These are phyloP conservation scores for Lophiostoma macrostomum DNA, from an alignment of 495 filamentous ascomycete species.

Conservation along the genomic window DNA sequence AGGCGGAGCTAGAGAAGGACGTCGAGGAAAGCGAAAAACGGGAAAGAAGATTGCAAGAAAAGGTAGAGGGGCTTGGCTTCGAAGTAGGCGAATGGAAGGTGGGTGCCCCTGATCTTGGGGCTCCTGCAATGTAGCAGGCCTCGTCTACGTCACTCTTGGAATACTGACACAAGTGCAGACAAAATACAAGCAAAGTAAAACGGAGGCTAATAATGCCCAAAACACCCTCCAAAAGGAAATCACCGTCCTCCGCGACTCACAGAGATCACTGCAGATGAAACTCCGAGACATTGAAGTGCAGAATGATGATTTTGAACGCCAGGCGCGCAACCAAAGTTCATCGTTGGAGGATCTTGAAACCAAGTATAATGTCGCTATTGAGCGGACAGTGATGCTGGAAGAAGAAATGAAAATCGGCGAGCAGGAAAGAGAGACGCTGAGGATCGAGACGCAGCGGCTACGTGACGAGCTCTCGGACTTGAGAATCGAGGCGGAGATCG, in stretches of 20 bases:
- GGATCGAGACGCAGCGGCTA: slow-evolving; percentile 84
- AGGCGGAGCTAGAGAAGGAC: slow-evolving; percentile 93
- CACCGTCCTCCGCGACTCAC: slow-evolving; percentile 79
- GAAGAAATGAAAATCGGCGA: slow-evolving; percentile 89
- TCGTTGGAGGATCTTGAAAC: slow-evolving; percentile 95
- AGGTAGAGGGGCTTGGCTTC: slow-evolving; percentile 76
- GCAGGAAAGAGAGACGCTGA: slow-evolving; percentile 79
- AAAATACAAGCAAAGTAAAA: slow-evolving; percentile 94
- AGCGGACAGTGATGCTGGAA: slow-evolving; percentile 87
- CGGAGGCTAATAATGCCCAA: slow-evolving; percentile 78
- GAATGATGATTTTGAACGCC: slow-evolving; percentile 96
- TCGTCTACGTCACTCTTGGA: no score
- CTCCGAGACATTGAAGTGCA: slow-evolving; percentile 93
- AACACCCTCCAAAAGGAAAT: slow-evolving; percentile 92
- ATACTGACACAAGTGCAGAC: slow-evolving; percentile 52
- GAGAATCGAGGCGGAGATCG: slow-evolving; percentile 90
- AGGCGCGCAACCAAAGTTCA: slow-evolving; percentile 88
- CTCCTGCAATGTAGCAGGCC: no score
- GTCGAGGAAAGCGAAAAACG: slow-evolving; percentile 92
- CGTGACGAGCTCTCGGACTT: slow-evolving; percentile 88
- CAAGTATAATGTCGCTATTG: slow-evolving; percentile 92
- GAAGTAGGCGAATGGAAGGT: slow-evolving; percentile 99
- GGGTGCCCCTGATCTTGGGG: slow-evolving; percentile 35
- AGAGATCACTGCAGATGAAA: slow-evolving; percentile 74
- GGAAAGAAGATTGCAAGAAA: slow-evolving; percentile 79